Base-by-base conservation (phyloP, 257 asterid genomes). In the Jasminum sambac region DNA sequence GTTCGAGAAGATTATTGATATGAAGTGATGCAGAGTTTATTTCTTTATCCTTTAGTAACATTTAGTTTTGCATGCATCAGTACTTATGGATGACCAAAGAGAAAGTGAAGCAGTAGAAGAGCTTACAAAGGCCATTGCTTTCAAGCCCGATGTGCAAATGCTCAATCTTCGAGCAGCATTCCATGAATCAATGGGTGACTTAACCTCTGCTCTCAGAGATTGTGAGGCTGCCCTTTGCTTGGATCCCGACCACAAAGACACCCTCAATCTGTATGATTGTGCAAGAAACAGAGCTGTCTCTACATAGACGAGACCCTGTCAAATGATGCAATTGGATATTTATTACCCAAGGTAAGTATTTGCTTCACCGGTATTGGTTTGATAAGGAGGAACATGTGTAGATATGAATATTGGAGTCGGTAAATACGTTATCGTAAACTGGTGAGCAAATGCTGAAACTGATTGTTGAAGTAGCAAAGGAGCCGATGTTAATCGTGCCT, bases 181-280 rank as follows among this genome's bases (percentile, higher is more conserved):
- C 76, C 79, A 81, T 11, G 90, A 85, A 75, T 85, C 90, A 16
- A 81, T 85, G 88, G 79, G 79, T 8, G 86, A 83, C 68, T 73
- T 75, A 23, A 63, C 60, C 50, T 78, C 81, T 57, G 86, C 90
- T 21, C 83, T 85, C 61, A 68, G 70, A 68, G 90, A 85, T 65
- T 79, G 90, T 71, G 86, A 81, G 76, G 86, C 88, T 12, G 88
- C 90, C 30, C 90, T 83, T 37, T 85, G 88, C 74, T 83, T 85
- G 81, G 90, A 85, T 77, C 86, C 87, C 42, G 74, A 66, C 67
- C 90, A 83, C 72, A 86, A 77, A 73, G 88, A 86, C 55, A 86
- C 90, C 65, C 84, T 83, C 39, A 88, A 86, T 37, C 71, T 86
- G 50, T 83, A 86, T 67, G 68, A 59, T 25, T 83, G 84, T 24